phyloP scores from a whole-genome alignment of 176 grass and related monocot species.

The Pharus latifolius region DNA sequence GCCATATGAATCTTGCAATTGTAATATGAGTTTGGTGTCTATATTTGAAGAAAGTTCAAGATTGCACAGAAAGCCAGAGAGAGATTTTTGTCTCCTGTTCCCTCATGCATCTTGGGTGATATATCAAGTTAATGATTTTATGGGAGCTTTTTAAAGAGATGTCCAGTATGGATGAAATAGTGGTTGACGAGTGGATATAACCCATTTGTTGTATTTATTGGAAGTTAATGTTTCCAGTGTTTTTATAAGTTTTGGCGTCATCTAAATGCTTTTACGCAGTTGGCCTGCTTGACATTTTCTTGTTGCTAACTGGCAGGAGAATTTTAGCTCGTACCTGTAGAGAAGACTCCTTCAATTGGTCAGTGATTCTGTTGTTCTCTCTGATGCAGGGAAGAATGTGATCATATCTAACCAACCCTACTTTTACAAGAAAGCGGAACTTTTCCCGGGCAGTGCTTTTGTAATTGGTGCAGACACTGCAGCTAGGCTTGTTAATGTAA shows the following conservation, averaged over 20 bases:
- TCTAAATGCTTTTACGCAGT: neutral
- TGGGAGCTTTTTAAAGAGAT: neutral
- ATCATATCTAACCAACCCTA: slow-evolving; percentile 92
- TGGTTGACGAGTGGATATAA: neutral
- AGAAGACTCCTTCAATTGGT: neutral
- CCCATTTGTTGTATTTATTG: neutral
- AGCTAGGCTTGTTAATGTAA: slow-evolving; percentile 91
- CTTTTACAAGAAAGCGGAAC: slow-evolving; percentile 95
- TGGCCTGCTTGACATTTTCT: too few species aligned
- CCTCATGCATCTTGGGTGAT: neutral
- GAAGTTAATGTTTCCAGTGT: neutral
- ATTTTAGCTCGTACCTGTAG: neutral
- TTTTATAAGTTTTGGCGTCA: neutral
- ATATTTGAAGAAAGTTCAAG: neutral
- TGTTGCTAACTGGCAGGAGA: neutral
- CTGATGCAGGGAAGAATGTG: slow-evolving; percentile 73
- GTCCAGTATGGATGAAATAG: neutral
- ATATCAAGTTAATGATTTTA: neutral
- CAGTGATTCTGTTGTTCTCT: slow-evolving; percentile 14
- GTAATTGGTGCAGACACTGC: slow-evolving; percentile 89
- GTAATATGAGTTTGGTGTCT: neutral
- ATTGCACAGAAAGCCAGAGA: neutral
- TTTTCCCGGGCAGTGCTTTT: slow-evolving; percentile 84
- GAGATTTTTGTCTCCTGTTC: neutral
- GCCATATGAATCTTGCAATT: neutral